A percentile compares a stretch with the other conserved stretches of the same genome.
These are phyloP conservation scores for Gamsiella multidivaricata DNA, from an alignment of 192 early-diverging fungal species.

Conservation along the genomic window DNA sequence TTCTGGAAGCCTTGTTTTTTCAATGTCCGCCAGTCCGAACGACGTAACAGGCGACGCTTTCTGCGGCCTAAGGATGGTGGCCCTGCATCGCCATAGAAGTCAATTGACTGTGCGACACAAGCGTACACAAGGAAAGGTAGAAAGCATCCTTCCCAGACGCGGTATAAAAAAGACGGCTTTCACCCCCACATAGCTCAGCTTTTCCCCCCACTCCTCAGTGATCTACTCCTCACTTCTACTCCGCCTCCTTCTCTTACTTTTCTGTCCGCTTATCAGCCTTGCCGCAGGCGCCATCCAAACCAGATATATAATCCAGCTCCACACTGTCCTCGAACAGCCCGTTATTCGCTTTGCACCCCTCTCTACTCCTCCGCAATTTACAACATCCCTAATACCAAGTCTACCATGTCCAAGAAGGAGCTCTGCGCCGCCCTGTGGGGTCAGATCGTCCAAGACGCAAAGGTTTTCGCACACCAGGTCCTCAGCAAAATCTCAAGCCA, in stretches of 20 bases:
- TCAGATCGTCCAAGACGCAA: conserved; percentile 22
- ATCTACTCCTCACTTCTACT: not conserved
- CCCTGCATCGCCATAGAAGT: conserved; percentile 2
- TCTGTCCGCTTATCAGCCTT: no score
- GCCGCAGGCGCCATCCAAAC: no score
- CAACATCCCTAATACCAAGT: not conserved
- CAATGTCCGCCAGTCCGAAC: not conserved
- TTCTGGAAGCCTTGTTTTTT: not conserved
- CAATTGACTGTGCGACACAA: conserved; percentile 1
- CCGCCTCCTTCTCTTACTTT: no score
- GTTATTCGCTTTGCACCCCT: no score
- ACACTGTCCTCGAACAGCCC: no score
- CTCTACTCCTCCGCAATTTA: not conserved
- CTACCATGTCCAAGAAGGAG: conserved; percentile 4
- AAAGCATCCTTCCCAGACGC: no score
- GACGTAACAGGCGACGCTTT: conserved; percentile 9
- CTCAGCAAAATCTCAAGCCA: conserved; percentile 4
- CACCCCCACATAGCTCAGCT: no score
- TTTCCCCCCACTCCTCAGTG: no score
- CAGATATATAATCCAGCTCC: no score
- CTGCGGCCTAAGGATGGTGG: no score
- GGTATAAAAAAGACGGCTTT: no score
- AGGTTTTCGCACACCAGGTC: conserved; percentile 13
- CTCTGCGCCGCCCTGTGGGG: conserved; percentile 17
- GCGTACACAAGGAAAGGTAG: no score